Percentiles rank a stretch among this genome's conserved stretches.
Conservation (phyloP, 257 asterid genomes). For the Gynochthodes officinalis region DNA sequence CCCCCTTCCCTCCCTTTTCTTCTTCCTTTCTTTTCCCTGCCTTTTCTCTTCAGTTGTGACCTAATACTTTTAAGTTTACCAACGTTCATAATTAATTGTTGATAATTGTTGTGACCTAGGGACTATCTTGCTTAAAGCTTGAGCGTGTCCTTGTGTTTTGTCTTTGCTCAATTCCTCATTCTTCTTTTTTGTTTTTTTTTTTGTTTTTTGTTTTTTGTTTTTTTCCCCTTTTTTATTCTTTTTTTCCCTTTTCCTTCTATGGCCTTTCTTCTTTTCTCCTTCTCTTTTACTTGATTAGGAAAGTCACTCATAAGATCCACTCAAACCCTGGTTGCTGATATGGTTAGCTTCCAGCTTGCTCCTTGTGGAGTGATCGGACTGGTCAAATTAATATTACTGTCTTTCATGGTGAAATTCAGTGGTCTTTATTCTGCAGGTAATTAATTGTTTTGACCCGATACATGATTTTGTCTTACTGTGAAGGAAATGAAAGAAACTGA, state of each 20-base stretch:
- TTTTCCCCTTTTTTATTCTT: background rate
- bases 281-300: conserved; percentile 52
- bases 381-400: conserved; percentile 19
- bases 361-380: conserved; percentile 25
- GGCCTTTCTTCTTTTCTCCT: background rate
- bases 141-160: conserved; percentile 17
- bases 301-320: conserved; percentile 50
- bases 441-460: conserved; percentile 29
- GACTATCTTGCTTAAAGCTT: conserved; percentile 11
- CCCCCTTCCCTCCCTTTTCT: background rate
- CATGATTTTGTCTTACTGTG: background rate
- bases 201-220: background rate
- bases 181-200: conserved; percentile 15
- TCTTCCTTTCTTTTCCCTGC: background rate
- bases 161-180: conserved; percentile 42
- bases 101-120: background rate
- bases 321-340: conserved; percentile 53
- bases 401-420: conserved; percentile 48
- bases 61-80: conserved; percentile 3
- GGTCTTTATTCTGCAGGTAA: conserved; percentile 56
- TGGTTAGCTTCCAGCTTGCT: conserved; percentile 35
- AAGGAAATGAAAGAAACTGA: background rate
- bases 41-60: conserved; percentile 25
- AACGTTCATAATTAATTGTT: background rate
- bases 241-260: background rate